Percentiles rank a stretch among this genome's conserved stretches.
Evolutionary conservation across 1,284 basidiomycete species (phyloP).

Genomic region (Fomitopsis betulina): DNA sequence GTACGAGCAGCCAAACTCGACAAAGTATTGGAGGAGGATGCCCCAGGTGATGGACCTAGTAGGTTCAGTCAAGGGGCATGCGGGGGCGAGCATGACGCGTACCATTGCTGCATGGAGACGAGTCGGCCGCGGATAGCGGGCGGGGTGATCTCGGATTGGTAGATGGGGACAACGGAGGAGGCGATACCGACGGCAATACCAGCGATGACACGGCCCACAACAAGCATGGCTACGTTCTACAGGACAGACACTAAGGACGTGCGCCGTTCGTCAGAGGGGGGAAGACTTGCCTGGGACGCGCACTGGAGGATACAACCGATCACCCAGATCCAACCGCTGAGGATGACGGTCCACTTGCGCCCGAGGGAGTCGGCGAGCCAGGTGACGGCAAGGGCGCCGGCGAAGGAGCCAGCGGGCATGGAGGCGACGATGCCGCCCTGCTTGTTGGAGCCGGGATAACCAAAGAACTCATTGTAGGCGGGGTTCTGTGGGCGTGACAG

Average conservation of each 20-base stretch:
- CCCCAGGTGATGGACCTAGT: slow-evolving; percentile 66
- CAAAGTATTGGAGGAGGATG: slow-evolving; percentile 70
- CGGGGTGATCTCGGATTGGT: slow-evolving; percentile 67
- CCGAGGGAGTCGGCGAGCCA: slow-evolving; percentile 62
- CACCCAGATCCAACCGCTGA: slow-evolving; percentile 67
- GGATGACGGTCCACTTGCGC: slow-evolving; percentile 59
- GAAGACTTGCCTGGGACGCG: slow-evolving; percentile 44
- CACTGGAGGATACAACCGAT: slow-evolving; percentile 68
- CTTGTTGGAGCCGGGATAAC: slow-evolving; percentile 43
- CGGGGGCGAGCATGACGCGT: slow-evolving; percentile 2
- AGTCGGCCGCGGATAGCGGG: slow-evolving; percentile 71
- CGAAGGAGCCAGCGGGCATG: slow-evolving; percentile 70
- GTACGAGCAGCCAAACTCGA: slow-evolving; percentile 72
- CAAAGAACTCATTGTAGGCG: slow-evolving; percentile 48
- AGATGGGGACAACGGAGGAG: slow-evolving; percentile 37
- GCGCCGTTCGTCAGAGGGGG: not conserved
- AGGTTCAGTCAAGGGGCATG: not conserved
- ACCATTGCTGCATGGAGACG: slow-evolving; percentile 75
- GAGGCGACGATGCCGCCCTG: slow-evolving; percentile 76
- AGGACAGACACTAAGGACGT: slow-evolving; percentile 7
- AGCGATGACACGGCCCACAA: slow-evolving; percentile 41
- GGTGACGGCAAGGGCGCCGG: slow-evolving; percentile 58
- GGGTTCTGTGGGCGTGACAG: slow-evolving; percentile 41
- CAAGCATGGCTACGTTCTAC: slow-evolving; percentile 54
- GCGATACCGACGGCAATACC: slow-evolving; percentile 36